These are phyloP conservation scores for Nothophaeocryptopus gaeumannii DNA, from an alignment of 2,329 filamentous ascomycete genomes.

Conservation along the genomic window DNA sequence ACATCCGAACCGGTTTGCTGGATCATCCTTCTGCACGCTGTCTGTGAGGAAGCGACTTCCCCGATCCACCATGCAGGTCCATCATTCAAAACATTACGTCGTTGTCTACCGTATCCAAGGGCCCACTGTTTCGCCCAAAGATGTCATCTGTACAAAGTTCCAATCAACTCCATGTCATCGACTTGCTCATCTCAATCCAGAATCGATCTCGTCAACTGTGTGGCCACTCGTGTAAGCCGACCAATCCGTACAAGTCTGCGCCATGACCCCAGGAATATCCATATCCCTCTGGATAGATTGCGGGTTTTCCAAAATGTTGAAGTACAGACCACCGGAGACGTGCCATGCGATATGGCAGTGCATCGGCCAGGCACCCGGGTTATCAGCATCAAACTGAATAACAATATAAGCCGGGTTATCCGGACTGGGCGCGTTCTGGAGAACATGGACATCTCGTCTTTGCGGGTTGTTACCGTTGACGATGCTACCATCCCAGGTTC, in stretches of 20 bases:
- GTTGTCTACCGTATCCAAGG: not conserved
- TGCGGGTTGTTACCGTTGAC: conserved; percentile 49
- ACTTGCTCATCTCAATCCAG: conserved; percentile 23
- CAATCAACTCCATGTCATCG: not conserved
- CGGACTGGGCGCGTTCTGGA: conserved; percentile 37
- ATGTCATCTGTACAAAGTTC: not conserved
- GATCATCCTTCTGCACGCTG: not conserved
- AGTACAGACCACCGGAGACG: conserved; percentile 31
- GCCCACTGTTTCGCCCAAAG: too few relatives aligned
- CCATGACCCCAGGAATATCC: conserved; percentile 30
- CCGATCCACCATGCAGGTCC: too few relatives aligned
- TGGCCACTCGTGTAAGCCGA: conserved; percentile 29
- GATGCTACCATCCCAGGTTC: conserved; percentile 39
- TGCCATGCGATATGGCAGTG: conserved; percentile 39
- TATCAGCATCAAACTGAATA: conserved; percentile 49
- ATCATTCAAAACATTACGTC: too few relatives aligned
- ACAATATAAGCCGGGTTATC: conserved; percentile 35
- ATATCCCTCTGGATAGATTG: conserved; percentile 27
- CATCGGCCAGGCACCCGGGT: conserved; percentile 45
- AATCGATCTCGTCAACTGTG: conserved; percentile 37
- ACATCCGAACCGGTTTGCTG: too few relatives aligned
- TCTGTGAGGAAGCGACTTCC: not conserved
- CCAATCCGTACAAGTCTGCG: conserved; percentile 37
- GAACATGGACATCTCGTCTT: conserved; percentile 51
- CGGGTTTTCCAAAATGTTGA: conserved; percentile 33